These are phyloP conservation scores for Butyriboletus loyo DNA, from an alignment of 768 basidiomycete genomes.

Conservation along the genomic window DNA sequence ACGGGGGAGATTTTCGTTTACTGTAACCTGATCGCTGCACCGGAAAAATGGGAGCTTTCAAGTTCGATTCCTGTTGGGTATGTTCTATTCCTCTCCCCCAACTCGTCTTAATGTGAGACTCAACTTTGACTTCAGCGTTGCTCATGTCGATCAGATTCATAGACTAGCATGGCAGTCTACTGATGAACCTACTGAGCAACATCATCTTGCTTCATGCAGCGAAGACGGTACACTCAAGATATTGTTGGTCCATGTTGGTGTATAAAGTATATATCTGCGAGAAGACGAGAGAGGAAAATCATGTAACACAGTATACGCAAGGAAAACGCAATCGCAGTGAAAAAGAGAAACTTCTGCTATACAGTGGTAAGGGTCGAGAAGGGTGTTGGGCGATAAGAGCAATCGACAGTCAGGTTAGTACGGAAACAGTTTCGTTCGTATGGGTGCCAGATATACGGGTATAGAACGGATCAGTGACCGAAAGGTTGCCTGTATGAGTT, in stretches of 20 bases:
- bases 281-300: slow-evolving; percentile 11
- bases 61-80: slow-evolving; percentile 52
- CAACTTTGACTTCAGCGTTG: slow-evolving; percentile 42
- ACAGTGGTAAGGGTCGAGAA: slow-evolving; percentile 54
- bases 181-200: slow-evolving; percentile 29
- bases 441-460: slow-evolving; percentile 63
- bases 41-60: slow-evolving; percentile 46
- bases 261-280: slow-evolving; percentile 39
- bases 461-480: slow-evolving; percentile 47
- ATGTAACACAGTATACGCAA: slow-evolving; percentile 29
- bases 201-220: slow-evolving; percentile 81
- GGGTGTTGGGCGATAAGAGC: slow-evolving; percentile 40
- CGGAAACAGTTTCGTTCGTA: slow-evolving; percentile 56
- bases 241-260: slow-evolving; percentile 54
- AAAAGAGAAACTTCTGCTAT: slow-evolving; percentile 47
- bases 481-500: slow-evolving; percentile 40
- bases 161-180: slow-evolving; percentile 75
- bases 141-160: slow-evolving; percentile 79
- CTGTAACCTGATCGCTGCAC: slow-evolving; percentile 31
- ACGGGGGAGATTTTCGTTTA: slow-evolving; percentile 72
- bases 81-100: slow-evolving; percentile 21
- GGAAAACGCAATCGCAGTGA: slow-evolving; percentile 13
- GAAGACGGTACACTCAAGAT: slow-evolving; percentile 91
- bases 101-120: neutral
- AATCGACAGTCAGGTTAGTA: slow-evolving; percentile 38